phyloP scores from a whole-genome alignment of 2,329 filamentous ascomycete species.

The Penicillium fuscoglaucum region DNA sequence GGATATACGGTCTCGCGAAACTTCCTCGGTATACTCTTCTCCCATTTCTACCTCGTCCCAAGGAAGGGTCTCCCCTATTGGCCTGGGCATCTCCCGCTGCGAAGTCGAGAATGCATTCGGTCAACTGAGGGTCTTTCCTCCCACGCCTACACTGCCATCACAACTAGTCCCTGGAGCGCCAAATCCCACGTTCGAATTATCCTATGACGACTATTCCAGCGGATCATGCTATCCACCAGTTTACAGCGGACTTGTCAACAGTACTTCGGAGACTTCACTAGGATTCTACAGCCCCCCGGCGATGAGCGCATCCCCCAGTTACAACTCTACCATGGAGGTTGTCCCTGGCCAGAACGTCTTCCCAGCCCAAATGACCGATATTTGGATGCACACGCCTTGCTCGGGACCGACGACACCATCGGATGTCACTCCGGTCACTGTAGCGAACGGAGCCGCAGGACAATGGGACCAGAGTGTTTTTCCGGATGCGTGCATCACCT shows the following conservation, averaged over 20 bases:
- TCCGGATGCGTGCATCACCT: conserved; percentile 1
- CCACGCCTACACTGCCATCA: conserved; percentile 26
- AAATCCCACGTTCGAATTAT: conserved; percentile 19
- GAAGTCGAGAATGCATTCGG: conserved; percentile 24
- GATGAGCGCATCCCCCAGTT: conserved; percentile 29
- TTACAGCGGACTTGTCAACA: conserved; percentile 24
- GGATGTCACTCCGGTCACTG: conserved; percentile 9
- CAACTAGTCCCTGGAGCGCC: conserved; percentile 17
- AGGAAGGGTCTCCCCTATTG: conserved; percentile 21
- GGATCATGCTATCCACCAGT: conserved; percentile 24
- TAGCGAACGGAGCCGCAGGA: conserved; percentile 15
- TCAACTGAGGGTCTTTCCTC: conserved; percentile 25
- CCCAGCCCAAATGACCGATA: conserved; percentile 15
- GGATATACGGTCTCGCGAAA: conserved; percentile 17
- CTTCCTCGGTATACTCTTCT: conserved; percentile 26
- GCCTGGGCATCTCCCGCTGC: conserved; percentile 36
- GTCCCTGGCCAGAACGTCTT: conserved; percentile 14
- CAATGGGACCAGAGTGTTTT: conserved; percentile 21
- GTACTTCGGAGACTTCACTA: conserved; percentile 25
- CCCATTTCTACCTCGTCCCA: conserved; percentile 20
- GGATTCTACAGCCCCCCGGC: conserved; percentile 26
- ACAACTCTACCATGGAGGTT: conserved; percentile 24
- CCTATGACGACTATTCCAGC: conserved; percentile 23
- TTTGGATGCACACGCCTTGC: conserved; percentile 31
- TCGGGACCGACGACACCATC: conserved; percentile 24